Evolutionary conservation across 2,329 filamentous ascomycete species (phyloP).

Genomic region (Ilyonectria sp.): DNA sequence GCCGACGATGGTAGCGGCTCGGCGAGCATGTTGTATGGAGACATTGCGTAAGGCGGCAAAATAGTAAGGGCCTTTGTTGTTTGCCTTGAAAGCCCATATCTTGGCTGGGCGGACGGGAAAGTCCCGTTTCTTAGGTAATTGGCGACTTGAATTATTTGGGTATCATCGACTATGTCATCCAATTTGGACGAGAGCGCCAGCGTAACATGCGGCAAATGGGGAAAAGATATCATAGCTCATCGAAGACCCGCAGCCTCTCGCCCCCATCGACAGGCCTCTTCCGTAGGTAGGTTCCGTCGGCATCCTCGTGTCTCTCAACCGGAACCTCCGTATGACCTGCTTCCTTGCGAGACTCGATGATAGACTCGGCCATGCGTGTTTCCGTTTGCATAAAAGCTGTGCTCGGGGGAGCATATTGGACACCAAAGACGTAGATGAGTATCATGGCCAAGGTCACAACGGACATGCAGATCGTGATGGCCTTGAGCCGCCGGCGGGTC

Average conservation of each 20-base stretch:
- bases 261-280: slow-evolving; percentile 49
- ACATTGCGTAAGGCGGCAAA: slow-evolving; percentile 9
- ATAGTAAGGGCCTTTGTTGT: background rate
- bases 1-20: slow-evolving; percentile 22
- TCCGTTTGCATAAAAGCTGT: slow-evolving; percentile 28
- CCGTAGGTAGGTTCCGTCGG: slow-evolving; percentile 43
- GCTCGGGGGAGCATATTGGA: slow-evolving; percentile 43
- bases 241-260: slow-evolving; percentile 60
- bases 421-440: slow-evolving; percentile 58
- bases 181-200: slow-evolving; percentile 20
- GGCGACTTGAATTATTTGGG: slow-evolving; percentile 16
- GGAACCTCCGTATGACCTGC: slow-evolving; percentile 40
- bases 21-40: slow-evolving; percentile 6
- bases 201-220: slow-evolving; percentile 15
- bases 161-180: slow-evolving; percentile 38
- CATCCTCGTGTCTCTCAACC: slow-evolving; percentile 39
- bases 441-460: slow-evolving; percentile 63
- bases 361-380: slow-evolving; percentile 40
- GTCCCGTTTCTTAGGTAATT: slow-evolving; percentile 1
- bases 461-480: slow-evolving; percentile 74
- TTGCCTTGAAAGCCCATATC: background rate
- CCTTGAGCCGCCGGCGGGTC: slow-evolving; percentile 74
- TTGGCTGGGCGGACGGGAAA: background rate
- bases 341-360: slow-evolving; percentile 43
- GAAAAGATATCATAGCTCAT: slow-evolving; percentile 58